These are phyloP conservation scores for Gamarada debralockiae DNA, from an alignment of 495 filamentous ascomycete genomes.

Conservation along the genomic window DNA sequence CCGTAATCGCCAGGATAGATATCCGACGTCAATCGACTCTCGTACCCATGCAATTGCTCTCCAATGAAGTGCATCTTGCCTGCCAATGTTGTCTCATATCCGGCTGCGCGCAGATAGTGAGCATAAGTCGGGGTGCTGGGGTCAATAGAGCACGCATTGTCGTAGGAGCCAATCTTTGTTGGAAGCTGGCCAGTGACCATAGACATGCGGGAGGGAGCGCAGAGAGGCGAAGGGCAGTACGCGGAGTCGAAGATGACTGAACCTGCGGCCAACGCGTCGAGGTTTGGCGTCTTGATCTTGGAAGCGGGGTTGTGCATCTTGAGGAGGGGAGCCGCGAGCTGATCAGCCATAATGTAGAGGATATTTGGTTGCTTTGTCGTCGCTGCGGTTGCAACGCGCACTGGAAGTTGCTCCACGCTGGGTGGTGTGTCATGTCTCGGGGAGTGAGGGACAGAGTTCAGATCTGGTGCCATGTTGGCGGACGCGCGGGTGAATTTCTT, in stretches of 20 bases:
- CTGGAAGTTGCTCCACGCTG: conserved; percentile 12
- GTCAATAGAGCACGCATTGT: conserved; percentile 75
- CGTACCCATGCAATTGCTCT: conserved; percentile 87
- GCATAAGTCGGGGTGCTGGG: conserved; percentile 81
- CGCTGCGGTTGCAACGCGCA: conserved; percentile 3
- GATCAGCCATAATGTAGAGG: conserved; percentile 89
- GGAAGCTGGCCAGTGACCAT: conserved; percentile 87
- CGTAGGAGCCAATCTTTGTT: conserved; percentile 80
- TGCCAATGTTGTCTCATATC: conserved; percentile 83
- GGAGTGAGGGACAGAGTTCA: conserved; percentile 46
- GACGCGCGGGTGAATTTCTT: background rate
- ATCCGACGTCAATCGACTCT: conserved; percentile 82
- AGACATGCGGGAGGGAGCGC: conserved; percentile 82
- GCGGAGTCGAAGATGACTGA: conserved; percentile 84
- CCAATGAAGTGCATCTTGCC: conserved; percentile 97
- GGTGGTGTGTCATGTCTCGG: conserved; percentile 8
- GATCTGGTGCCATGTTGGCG: conserved; percentile 46
- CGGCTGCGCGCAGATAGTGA: conserved; percentile 78
- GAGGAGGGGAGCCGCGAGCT: conserved; percentile 80
- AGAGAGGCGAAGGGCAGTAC: conserved; percentile 87
- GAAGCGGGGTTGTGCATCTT: conserved; percentile 79
- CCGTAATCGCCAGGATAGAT: conserved; percentile 91
- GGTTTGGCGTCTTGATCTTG: conserved; percentile 79
- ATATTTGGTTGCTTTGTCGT: conserved; percentile 58
- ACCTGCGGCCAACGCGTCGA: conserved; percentile 71